Evolutionary conservation across 352 stramenopile genomes (phyloP).

Genomic region (Phytophthora palmivora): DNA sequence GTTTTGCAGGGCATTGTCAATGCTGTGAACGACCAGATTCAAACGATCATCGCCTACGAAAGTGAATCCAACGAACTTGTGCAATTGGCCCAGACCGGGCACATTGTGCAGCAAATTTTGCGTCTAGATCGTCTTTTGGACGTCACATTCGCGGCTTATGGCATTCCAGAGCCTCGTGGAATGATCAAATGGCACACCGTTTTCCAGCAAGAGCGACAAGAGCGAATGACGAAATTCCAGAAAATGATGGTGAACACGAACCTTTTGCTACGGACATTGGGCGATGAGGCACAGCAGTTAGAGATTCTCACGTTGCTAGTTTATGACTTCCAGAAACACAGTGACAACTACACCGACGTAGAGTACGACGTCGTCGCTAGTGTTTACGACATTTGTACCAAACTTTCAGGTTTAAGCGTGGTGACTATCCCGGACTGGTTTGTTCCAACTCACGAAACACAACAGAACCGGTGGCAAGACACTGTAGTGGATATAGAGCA

Average conservation of each 20-base stretch:
- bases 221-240: conserved; percentile 29
- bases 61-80: conserved; percentile 23
- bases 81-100: conserved; percentile 36
- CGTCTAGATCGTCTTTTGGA: conserved; percentile 35
- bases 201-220: conserved; percentile 32
- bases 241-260: conserved; percentile 21
- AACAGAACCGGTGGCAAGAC: conserved; percentile 29
- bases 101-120: conserved; percentile 31
- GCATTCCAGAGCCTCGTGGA: conserved; percentile 18
- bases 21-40: conserved; percentile 26
- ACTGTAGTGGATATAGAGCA: conserved; percentile 31
- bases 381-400: conserved; percentile 26
- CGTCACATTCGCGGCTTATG: conserved; percentile 22
- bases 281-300: conserved; percentile 36
- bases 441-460: conserved; percentile 31
- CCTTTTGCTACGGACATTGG: conserved; percentile 17
- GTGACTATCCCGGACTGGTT: conserved; percentile 39
- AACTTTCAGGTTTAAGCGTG: conserved; percentile 23
- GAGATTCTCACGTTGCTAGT: conserved; percentile 35
- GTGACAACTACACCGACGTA: conserved; percentile 28
- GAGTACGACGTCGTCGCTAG: conserved; percentile 29
- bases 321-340: conserved; percentile 37
- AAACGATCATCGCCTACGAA: conserved; percentile 30
- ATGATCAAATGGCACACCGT: conserved; percentile 27
- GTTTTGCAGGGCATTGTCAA: conserved; percentile 24